Evolutionary conservation across 805 yeast species (phyloP), one percentile per base, ranked within the genome.

Genomic region (Torulaspora gathmanii): DNA sequence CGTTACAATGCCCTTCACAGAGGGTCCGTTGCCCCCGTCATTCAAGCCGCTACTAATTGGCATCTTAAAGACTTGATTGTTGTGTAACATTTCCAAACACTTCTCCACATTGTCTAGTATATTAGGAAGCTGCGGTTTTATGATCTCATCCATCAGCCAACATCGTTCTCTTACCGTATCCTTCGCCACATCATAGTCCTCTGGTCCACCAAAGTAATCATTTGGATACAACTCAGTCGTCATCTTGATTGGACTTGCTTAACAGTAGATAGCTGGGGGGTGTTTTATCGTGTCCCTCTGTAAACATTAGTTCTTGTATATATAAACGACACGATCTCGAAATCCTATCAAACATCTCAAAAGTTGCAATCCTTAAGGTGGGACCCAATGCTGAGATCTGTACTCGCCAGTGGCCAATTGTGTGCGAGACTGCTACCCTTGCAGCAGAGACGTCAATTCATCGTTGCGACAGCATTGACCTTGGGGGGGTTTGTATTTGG

Each of bases 1-100:
- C 0, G 78, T 75, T 0, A 83, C 60, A 1, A 79, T 70, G 0
- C 91, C 91, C 48, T 81, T 80, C 12, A 82, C 62, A 2, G 58
- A 51, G 3, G 65, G 58, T 1, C 39, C 29, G 27, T 44, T 43
- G 3, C 44, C 45, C 5, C 44, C 35, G 11, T 40, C 49, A 26
- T 36, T 45, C 8, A 47, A 33, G 12, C 45, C 54, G 45, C 40
- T 55, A 16, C 60, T 59, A 3, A 83, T 63, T 0, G 89, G 85
- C 40, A 83, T 67, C 45, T 75, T 80, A 42, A 79, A 71, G 11
- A 73, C 64, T 9, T 66, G 65, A 9, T 65, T 57, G 36, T 70
- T 69, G 0, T 65, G 58, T 26, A 77, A 51, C 47, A 69, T 57
- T 3, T 65, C 65, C 1, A 73, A 51, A 49, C 80, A 76, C 17